Conservation (phyloP, 1,139 yeast species). For the Protomyces pachydermus region DNA sequence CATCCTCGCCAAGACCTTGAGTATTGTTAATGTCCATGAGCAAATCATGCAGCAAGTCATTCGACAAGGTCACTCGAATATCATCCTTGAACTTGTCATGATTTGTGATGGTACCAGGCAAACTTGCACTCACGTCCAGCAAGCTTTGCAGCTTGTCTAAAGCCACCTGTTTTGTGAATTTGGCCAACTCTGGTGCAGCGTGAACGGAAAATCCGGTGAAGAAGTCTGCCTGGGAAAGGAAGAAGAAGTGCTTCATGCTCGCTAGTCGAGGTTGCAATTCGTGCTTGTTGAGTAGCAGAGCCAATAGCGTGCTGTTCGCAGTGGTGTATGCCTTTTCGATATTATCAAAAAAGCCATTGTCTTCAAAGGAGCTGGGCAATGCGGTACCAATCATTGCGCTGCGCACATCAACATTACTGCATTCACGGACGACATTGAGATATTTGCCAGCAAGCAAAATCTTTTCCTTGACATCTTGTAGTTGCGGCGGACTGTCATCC, state of each 20-base stretch:
- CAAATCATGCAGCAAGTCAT: slow-evolving; percentile 50
- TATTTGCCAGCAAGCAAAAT: slow-evolving; percentile 80
- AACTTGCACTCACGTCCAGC: slow-evolving; percentile 42
- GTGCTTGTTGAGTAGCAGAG: slow-evolving; percentile 59
- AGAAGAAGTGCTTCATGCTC: slow-evolving; percentile 49
- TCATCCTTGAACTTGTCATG: slow-evolving; percentile 43
- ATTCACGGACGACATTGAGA: slow-evolving; percentile 63
- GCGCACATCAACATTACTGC: slow-evolving; percentile 44
- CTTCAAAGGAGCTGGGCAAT: slow-evolving; percentile 20
- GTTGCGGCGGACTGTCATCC: slow-evolving; percentile 70
- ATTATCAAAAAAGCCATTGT: slow-evolving; percentile 39
- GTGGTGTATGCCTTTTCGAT: slow-evolving; percentile 60
- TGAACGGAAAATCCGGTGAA: slow-evolving; percentile 47
- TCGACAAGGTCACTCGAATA: slow-evolving; percentile 37
- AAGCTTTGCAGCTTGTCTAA: slow-evolving; percentile 43
- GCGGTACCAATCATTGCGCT: slow-evolving; percentile 35
- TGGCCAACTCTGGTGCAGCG: slow-evolving; percentile 44
- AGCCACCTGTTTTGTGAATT: slow-evolving; percentile 42
- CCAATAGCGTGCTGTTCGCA: slow-evolving; percentile 62
- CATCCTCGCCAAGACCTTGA: slow-evolving; percentile 54
- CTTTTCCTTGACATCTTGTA: slow-evolving; percentile 52
- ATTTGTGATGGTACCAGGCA: slow-evolving; percentile 43
- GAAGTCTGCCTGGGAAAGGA: slow-evolving; percentile 52
- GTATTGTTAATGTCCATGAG: slow-evolving; percentile 62
- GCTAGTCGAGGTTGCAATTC: slow-evolving; percentile 43